phyloP scores from a whole-genome alignment of 495 filamentous ascomycete species.

The Thermochaetoides thermophila region DNA sequence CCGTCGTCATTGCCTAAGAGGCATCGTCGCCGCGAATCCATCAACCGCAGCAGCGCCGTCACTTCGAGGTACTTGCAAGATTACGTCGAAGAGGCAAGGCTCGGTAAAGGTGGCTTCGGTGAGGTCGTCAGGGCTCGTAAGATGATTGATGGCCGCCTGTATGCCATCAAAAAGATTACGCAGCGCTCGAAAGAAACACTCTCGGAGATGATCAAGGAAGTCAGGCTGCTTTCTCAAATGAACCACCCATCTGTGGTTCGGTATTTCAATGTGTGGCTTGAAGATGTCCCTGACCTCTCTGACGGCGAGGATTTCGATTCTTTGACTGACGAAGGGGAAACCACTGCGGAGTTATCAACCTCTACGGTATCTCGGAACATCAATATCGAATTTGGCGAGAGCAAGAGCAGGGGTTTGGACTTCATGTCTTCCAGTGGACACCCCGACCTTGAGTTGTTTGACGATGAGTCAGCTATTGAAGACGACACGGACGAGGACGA shows the following conservation, averaged over 20 bases:
- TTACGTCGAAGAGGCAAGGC: slow-evolving; percentile 72
- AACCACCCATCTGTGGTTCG: slow-evolving; percentile 94
- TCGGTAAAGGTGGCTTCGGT: slow-evolving; percentile 90
- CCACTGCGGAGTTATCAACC: not conserved
- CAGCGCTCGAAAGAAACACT: slow-evolving; percentile 65
- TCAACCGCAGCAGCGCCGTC: slow-evolving; percentile 22
- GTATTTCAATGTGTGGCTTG: slow-evolving; percentile 90
- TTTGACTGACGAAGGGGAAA: slow-evolving; percentile 3
- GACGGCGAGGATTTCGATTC: slow-evolving; percentile 38
- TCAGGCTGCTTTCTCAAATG: slow-evolving; percentile 73
- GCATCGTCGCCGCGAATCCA: slow-evolving; percentile 35
- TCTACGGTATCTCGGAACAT: slow-evolving; percentile 19
- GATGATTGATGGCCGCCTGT: slow-evolving; percentile 80
- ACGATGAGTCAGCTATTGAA: slow-evolving; percentile 50
- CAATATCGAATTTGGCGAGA: slow-evolving; percentile 49
- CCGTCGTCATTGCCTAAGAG: slow-evolving; percentile 24
- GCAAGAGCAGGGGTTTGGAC: slow-evolving; percentile 69
- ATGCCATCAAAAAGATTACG: slow-evolving; percentile 93
- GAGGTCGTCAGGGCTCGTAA: slow-evolving; percentile 95
- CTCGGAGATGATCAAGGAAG: slow-evolving; percentile 79
- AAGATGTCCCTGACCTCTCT: slow-evolving; percentile 45
- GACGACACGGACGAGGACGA: slow-evolving; percentile 20
- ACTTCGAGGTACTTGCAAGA: slow-evolving; percentile 71
- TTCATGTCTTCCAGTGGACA: slow-evolving; percentile 84
- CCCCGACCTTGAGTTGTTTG: slow-evolving; percentile 59